Evolutionary conservation across 1,284 basidiomycete genomes (phyloP).

Genomic region (Trichosporon sp.): DNA sequence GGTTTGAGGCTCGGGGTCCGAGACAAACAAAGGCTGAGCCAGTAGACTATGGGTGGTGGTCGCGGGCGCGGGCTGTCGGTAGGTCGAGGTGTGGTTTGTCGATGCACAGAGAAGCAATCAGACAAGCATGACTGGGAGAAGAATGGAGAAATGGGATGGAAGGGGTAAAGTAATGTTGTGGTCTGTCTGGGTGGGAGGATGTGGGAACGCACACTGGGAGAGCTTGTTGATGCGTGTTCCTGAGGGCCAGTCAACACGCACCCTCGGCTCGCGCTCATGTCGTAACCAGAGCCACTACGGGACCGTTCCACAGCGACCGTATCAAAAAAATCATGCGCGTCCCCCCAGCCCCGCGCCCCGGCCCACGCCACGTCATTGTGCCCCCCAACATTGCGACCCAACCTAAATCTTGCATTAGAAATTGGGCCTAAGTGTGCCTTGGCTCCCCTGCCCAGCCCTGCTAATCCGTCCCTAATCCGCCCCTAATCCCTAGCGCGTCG

Average conservation of each 20-base stretch:
- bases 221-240: background rate
- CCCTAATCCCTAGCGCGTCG: background rate
- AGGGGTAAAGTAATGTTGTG: constrained; percentile 5
- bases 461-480: background rate
- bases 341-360: background rate
- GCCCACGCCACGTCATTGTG: background rate
- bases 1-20: background rate
- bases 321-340: constrained; percentile 3
- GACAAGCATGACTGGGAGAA: background rate
- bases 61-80: background rate
- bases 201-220: constrained; percentile 2
- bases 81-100: background rate
- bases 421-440: background rate
- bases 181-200: background rate
- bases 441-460: background rate
- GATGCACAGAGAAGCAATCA: background rate
- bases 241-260: background rate
- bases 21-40: background rate
- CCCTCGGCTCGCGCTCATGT: background rate
- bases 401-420: background rate
- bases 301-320: background rate
- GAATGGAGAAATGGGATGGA: background rate
- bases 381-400: background rate
- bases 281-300: background rate
- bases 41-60: background rate